phyloP scores from a whole-genome alignment of 2,329 filamentous ascomycete genomes.

The Diaporthe australafricana region DNA sequence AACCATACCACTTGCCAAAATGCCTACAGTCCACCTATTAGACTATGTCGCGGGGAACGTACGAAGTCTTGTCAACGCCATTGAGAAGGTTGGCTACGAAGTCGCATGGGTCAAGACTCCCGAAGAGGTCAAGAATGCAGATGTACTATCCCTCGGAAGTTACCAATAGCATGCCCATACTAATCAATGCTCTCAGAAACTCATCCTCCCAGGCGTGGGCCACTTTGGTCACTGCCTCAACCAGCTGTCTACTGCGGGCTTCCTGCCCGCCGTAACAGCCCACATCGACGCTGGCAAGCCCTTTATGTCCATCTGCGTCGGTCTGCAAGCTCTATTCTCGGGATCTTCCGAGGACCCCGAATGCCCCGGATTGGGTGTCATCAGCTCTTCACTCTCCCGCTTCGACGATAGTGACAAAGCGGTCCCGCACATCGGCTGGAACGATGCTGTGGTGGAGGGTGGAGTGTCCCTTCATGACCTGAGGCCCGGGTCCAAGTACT shows the following conservation, averaged over 20 bases:
- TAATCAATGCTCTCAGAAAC: conserved; percentile 67
- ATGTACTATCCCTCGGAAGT: conserved; percentile 65
- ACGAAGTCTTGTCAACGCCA: conserved; percentile 94
- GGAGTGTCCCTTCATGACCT: conserved; percentile 77
- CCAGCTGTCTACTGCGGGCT: conserved; percentile 85
- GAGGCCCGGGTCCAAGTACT: conserved; percentile 88
- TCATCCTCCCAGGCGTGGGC: conserved; percentile 95
- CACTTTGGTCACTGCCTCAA: conserved; percentile 97
- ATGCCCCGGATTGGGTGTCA: conserved; percentile 79
- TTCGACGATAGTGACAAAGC: conserved; percentile 85
- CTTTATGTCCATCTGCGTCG: conserved; percentile 98
- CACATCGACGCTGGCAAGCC: conserved; percentile 94
- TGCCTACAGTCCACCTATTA: conserved; percentile 82
- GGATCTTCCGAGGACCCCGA: conserved; percentile 82
- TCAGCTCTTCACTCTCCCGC: conserved; percentile 76
- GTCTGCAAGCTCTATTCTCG: conserved; percentile 89
- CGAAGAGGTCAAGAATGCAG: conserved; percentile 84
- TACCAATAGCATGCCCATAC: conserved; percentile 37
- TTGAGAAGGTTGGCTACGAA: conserved; percentile 93
- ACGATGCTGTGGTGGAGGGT: conserved; percentile 78
- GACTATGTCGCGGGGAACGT: conserved; percentile 98
- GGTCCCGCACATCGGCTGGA: conserved; percentile 99
- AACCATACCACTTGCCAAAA: conserved; percentile 51
- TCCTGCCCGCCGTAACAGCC: conserved; percentile 81
- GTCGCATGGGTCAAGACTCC: conserved; percentile 93